Base-by-base conservation (phyloP, 441 rosid species). In the Pelargonium citronellum region DNA sequence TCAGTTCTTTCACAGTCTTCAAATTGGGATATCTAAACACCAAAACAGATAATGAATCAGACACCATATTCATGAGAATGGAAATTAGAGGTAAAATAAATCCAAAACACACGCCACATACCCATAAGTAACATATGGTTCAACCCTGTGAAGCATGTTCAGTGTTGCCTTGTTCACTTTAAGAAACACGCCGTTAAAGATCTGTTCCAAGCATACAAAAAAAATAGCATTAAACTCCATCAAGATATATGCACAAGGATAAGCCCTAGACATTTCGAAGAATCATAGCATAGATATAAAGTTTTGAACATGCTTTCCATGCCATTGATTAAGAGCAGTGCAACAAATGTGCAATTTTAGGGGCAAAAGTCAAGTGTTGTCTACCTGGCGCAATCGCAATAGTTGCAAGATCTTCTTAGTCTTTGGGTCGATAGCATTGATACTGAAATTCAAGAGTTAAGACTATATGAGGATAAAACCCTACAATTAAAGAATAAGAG, bases 41-140 rank as follows among this genome's bases (percentile, higher is more conserved):
- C 6, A 17, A 43, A 0, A 64, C 17, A 43, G 16, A 5, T 19
- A 13, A 13, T 30, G 24, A 0, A 22, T 22, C 24, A 22, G 24
- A 22, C 24, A 22, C 24, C 24, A 22, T 1, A 61, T 1, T 11
- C 2, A 9, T 20, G 63, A 15, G 15, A 16, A 15, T 39, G 6
- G 6, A 67, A 46, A 22, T 22, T 22, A 0, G 24, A 22, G 24
- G 24, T 22, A 22, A 22, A 22, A 22, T 22, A 22, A 22, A 22
- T 22, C 24, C 0, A 1, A 22, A 22, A 22, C 24, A 22, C 24
- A 1, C 24, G 24, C 24, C 24, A 10, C 66, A 51, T 83, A 91
- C 90, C 95, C 92, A 20, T 81, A 91, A 2, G 97, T 89, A 66
- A 91, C 95, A 79, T 83, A 91, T 9, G 95, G 95, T 49, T 87